Evolutionary conservation across 768 basidiomycete genomes (phyloP), one percentile per base, ranked within the genome.

Genomic region (Naganishia vaughanmartiniae): DNA sequence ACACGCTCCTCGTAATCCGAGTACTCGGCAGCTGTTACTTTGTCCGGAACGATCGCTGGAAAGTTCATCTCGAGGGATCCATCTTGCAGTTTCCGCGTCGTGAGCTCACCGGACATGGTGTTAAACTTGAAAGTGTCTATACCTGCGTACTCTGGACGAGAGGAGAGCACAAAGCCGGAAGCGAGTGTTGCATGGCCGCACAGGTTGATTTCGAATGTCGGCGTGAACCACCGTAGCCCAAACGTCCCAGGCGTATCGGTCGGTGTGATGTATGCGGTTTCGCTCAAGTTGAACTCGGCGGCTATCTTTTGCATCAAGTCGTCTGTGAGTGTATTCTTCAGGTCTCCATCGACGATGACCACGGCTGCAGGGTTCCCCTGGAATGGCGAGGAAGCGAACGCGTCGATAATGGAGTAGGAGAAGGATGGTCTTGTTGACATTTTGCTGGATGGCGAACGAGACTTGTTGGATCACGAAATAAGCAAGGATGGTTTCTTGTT

Each of bases 111-210:
- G 0, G 54, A 68, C 24, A 46, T 36, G n/a, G 71, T 72, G 24
- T 72, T 42, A 36, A 72, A 72, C 36, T 30, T 42, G 65, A 58
- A 72, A 5, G 30, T 30, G 7, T 68, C 65, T 1, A 63, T 45
- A 1, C 34, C 31, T 24, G 45, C 19, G 33, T 46, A 56, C 24
- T 42, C 39, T n/a, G 39, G 56, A 51, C 55, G 54, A 3, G 48
- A 39, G 14, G 51, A 69, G 31, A 73, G 56, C 17, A 56, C 69
- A 17, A 70, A 56, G 12, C 65, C 60, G 26, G 72, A 57, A 15
- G 72, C 72, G 28, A 73, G 42, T 1, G 72, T 73, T 9, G 65
- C 72, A 55, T 73, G 72, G 26, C 72, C 72, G 34, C 72, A 70
- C 63, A 73, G 69, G 15, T 31, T 48, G 26, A 70, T 66, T 42